Conservation (phyloP, 2,329 filamentous ascomycete species). For the Colletotrichum zoysiae region DNA sequence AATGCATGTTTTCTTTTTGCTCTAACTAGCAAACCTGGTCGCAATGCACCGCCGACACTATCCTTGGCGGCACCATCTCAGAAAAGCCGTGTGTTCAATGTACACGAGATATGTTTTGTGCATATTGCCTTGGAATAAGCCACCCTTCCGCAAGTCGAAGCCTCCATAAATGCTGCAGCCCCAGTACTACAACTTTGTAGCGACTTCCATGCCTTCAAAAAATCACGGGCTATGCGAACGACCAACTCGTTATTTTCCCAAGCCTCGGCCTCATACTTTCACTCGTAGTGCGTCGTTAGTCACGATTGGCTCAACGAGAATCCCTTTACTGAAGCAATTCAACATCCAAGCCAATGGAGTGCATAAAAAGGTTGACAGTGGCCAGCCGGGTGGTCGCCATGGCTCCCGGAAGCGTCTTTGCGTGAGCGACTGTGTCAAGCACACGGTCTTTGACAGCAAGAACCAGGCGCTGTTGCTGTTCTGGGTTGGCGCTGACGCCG, state of each 20-base stretch:
- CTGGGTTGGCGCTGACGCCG: constrained; percentile 91
- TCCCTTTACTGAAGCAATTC: constrained; percentile 68
- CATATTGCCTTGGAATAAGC: constrained; percentile 33
- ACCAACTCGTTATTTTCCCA: constrained; percentile 19
- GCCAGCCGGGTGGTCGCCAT: constrained; percentile 86
- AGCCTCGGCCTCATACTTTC: constrained; percentile 25
- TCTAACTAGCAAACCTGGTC: constrained; percentile 37
- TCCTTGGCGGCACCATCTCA: constrained; percentile 25
- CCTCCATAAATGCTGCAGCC: constrained; percentile 29
- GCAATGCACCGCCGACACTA: constrained; percentile 27
- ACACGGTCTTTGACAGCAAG: constrained; percentile 97
- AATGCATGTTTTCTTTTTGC: constrained; percentile 39
- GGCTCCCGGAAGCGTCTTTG: constrained; percentile 88
- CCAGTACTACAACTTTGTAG: constrained; percentile 33
- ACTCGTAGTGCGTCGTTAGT: constrained; percentile 19
- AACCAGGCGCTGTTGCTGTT: constrained; percentile 95
- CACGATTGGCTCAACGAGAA: constrained; percentile 4
- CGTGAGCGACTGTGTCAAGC: constrained; percentile 91
- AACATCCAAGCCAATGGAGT: constrained; percentile 97
- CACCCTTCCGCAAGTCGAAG: constrained; percentile 17
- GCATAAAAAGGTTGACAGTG: constrained; percentile 98
- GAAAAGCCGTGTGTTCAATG: constrained; percentile 31
- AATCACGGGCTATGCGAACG: constrained; percentile 30
- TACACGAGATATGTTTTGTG: constrained; percentile 41
- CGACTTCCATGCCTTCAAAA: constrained; percentile 34